Evolutionary conservation across 2,329 filamentous ascomycete genomes (phyloP).

Genomic region (Pseudogymnoascus sp.): DNA sequence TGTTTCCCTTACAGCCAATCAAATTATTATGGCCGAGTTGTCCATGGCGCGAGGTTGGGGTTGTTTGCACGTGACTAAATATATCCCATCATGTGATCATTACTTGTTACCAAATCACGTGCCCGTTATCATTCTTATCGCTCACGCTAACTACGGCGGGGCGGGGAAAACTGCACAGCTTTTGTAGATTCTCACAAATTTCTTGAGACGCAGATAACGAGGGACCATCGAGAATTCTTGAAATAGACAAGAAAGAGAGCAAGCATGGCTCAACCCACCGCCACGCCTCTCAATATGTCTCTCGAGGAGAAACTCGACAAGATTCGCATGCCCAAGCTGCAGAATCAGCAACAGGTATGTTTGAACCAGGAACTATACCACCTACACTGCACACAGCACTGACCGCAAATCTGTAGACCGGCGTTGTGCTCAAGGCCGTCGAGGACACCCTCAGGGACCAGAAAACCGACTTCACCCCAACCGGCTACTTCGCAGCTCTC

Average conservation of each 20-base stretch:
- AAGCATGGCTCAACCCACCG: constrained; percentile 24
- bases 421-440: constrained; percentile 79
- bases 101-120: not conserved
- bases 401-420: constrained; percentile 46
- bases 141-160: constrained; percentile 4
- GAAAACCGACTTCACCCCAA: constrained; percentile 72
- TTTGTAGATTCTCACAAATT: constrained; percentile 17
- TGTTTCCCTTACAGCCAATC: not conserved
- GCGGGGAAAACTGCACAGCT: constrained; percentile 13
- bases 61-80: not conserved
- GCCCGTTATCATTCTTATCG: constrained; percentile 2
- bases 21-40: not conserved
- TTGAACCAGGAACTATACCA: not conserved
- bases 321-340: constrained; percentile 91
- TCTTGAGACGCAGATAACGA: constrained; percentile 14
- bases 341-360: constrained; percentile 84
- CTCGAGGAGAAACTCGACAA: constrained; percentile 91
- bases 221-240: constrained; percentile 11
- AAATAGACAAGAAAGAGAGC: constrained; percentile 10
- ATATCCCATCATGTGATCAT: not conserved
- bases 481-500: constrained; percentile 92
- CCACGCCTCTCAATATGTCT: constrained; percentile 38
- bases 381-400: not conserved
- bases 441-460: constrained; percentile 89
- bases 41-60: not conserved